Base-by-base conservation (phyloP, 495 filamentous ascomycete genomes). In the Hypoxylon lenormandii region DNA sequence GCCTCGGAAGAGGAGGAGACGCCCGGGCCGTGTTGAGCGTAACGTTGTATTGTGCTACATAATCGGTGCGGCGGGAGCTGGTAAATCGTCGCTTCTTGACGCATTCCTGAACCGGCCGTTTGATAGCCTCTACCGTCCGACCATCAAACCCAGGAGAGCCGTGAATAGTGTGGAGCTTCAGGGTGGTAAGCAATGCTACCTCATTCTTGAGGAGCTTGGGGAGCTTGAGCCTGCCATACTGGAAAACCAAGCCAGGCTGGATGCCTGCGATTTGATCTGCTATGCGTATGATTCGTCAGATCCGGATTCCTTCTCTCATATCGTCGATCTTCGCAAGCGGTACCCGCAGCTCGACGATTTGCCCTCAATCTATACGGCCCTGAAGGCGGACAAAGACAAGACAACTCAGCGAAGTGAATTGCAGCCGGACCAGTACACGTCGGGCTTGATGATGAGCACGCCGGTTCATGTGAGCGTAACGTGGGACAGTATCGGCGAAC, bases 241-340 rank as follows among this genome's bases (percentile, higher is more conserved):
- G 0, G 95, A 97, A 51, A 98, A 98, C 79, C 87, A 90, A 71
- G 87, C 87, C 26, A 96, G 95, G 75, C 82, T 98, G n/a, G 92
- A 96, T 74, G 88, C 92, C 3, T 97, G 93, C 78, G 95, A 98
- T 77, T 85, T 98, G 22, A 85, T 98, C 26, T 95, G 93, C 72
- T 98, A 97, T 79, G 90, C 93, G 3, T 98, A 98, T 79, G 95
- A 98, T 78, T 97, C 94, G 4, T 93, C 92, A 1, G 93, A 98
- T 57, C 93, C 96, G 0, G 92, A 97, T 73, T 96, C 92, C 8
- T 98, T 97, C 78, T 85, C 90, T 0, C 94, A 97, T 72, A 92
- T 98, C 38, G 89, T 93, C 30, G 86, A 90, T 21, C 85, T 98
- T 21, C 87, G 93, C 43, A 83, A 88, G 66, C 79, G 89, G 60